A percentile compares a stretch with the other conserved stretches of the same genome.
These are phyloP conservation scores for Euphorbia pulcherrima DNA, from an alignment of 345 rosid species.

Conservation along the genomic window DNA sequence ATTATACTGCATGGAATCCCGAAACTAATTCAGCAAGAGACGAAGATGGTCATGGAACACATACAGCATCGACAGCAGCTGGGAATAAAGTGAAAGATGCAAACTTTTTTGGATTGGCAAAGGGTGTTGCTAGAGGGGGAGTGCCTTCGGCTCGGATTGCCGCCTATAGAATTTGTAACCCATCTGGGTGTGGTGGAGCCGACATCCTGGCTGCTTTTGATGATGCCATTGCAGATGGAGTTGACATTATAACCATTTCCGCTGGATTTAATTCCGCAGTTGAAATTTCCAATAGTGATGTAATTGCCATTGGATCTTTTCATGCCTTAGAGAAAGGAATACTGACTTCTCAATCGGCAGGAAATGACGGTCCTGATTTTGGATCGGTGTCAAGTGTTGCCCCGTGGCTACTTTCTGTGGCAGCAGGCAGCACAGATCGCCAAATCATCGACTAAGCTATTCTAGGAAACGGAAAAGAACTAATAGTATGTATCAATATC, in stretches of 20 bases:
- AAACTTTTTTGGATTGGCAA: conserved; percentile 28
- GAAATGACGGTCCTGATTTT: conserved; percentile 12
- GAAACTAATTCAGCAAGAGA: conserved; percentile 34
- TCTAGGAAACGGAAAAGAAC: conserved; percentile 21
- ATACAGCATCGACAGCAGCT: conserved; percentile 48
- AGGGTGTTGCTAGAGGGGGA: conserved; percentile 54
- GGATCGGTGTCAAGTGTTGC: conserved; percentile 17
- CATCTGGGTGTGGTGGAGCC: neutral
- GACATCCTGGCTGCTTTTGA: conserved; percentile 43
- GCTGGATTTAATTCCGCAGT: neutral
- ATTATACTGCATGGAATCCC: no score
- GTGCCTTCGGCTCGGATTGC: conserved; percentile 54
- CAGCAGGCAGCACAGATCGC: conserved; percentile 33
- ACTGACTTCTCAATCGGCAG: conserved; percentile 27
- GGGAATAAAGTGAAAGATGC: conserved; percentile 40
- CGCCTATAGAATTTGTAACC: conserved; percentile 33
- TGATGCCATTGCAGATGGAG: conserved; percentile 63
- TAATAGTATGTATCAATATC: conserved; percentile 23
- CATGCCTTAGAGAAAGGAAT: conserved; percentile 34
- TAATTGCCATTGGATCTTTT: conserved; percentile 30
- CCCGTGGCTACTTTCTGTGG: conserved; percentile 38
- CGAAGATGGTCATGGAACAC: conserved; percentile 7
- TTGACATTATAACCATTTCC: conserved; percentile 38
- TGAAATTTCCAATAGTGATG: neutral
- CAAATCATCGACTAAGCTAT: conserved; percentile 18